A percentile compares a stretch with the other conserved stretches of the same genome.
Evolutionary conservation across 371 early-diverging fungal genomes (phyloP).

Genomic region (Apophysomyces elegans): DNA sequence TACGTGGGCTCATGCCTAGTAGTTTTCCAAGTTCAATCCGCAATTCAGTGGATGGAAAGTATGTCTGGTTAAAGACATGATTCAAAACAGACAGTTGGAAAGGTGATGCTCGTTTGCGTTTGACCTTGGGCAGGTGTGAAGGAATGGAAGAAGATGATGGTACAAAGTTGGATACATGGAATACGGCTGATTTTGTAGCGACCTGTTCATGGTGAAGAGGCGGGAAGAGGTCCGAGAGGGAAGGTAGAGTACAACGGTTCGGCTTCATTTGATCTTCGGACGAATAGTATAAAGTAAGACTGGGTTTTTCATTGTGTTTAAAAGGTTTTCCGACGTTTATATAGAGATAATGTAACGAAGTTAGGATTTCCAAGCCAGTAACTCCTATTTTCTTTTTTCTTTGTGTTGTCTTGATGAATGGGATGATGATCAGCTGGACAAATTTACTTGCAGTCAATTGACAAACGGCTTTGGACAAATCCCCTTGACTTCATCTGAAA

Average conservation of each 20-base stretch:
- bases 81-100: constrained; percentile 43
- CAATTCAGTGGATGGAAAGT: constrained; percentile 63
- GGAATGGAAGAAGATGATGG: not conserved
- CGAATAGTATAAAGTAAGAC: not conserved
- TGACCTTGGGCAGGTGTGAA: constrained; percentile 21
- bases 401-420: constrained; percentile 1
- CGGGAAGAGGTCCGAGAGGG: not conserved
- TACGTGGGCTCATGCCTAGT: constrained; percentile 74
- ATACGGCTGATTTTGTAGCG: constrained; percentile 7
- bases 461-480: not conserved
- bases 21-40: constrained; percentile 78
- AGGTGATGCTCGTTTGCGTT: constrained; percentile 32
- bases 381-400: not conserved
- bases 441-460: not conserved
- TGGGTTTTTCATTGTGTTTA: not conserved
- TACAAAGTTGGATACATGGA: constrained; percentile 24
- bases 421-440: constrained; percentile 8
- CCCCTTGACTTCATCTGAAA: constrained; percentile 7
- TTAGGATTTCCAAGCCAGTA: not conserved
- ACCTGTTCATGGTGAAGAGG: not conserved
- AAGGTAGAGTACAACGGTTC: not conserved
- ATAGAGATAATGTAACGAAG: not conserved
- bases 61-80: constrained; percentile 49
- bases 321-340: not conserved
- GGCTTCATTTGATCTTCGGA: not conserved